Percentiles rank a stretch among this genome's conserved stretches.
Evolutionary conservation across 116 monocot genomes (phyloP).

Genomic region (Posidonia oceanica): DNA sequence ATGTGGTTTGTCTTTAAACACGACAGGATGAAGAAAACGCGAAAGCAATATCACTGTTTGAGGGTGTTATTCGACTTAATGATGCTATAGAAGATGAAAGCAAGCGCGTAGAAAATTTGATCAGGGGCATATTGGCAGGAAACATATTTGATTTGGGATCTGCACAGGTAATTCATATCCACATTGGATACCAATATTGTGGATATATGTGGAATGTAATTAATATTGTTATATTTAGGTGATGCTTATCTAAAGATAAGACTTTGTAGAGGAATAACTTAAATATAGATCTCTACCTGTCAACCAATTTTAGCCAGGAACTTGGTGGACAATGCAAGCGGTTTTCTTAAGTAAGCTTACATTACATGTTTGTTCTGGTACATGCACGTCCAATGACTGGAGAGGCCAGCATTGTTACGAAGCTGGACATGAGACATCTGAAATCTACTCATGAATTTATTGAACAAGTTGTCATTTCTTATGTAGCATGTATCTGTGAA

Average conservation of each 20-base stretch:
- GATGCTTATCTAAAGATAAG: not conserved
- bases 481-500: too few relatives aligned
- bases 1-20: not conserved
- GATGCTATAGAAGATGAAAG: constrained; percentile 83
- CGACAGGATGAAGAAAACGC: constrained; percentile 91
- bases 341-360: too few relatives aligned
- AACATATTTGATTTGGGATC: constrained; percentile 98
- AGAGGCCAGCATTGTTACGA: too few relatives aligned
- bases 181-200: too few relatives aligned
- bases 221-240: not conserved
- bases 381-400: too few relatives aligned
- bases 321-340: too few relatives aligned
- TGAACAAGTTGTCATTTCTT: too few relatives aligned
- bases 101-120: constrained; percentile 67
- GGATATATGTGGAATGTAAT: too few relatives aligned
- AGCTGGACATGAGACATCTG: too few relatives aligned
- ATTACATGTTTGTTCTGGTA: too few relatives aligned
- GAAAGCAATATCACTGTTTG: constrained; percentile 87
- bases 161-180: constrained; percentile 45
- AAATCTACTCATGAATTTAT: too few relatives aligned
- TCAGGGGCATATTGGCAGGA: constrained; percentile 84
- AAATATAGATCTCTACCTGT: not conserved
- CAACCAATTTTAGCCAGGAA: too few relatives aligned
- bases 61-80: constrained; percentile 56
- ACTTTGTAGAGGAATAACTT: not conserved